Evolutionary conservation across 116 monocot genomes (phyloP), one percentile per base, ranked within the genome.

Genomic region (Dioscorea cayenensis): DNA sequence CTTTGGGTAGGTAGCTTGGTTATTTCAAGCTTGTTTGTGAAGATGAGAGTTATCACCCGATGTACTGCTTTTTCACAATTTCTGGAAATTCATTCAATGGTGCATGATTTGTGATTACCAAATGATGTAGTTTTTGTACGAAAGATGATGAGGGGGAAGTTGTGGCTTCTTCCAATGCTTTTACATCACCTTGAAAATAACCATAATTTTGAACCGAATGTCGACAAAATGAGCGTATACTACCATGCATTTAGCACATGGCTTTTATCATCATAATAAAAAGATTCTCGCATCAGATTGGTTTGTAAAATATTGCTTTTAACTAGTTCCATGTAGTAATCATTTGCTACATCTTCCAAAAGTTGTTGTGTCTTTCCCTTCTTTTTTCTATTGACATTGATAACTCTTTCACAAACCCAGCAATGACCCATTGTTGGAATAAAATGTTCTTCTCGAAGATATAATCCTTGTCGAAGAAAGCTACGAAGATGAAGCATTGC

Each of bases 401-500:
- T 29, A 3, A 3, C n/a, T 3, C 3, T 3, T 29, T 69, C 17
- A 84, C 48, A 21, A 84, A 76, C 0, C 76, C 79, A 25, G 79
- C 73, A 8, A 79, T 66, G 0, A 82, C 28, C 79, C 82, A 86
- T 0, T 27, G 11, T 20, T 51, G 43, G 0, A 77, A 8, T n/a
- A 82, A 20, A 9, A 9, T 11, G 9, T 50, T 35, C 19, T 32
- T 14, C 6, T 0, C 0, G 21, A 79, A 48, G 11, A 18, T 7
- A 51, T 38, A 49, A 61, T 81, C 91, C 37, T 82, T 76, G 7
- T 87, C 83, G 50, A 72, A 87, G 7, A 84, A 65, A 19, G 87
- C 77, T 70, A 79, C 82, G 28, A 66, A 85, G 16, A 80, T 36
- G 61, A 90, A 86, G 63, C 89, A 90, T 68, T 84, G 89, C 51